These are phyloP conservation scores for Beauveria sp. DNA, from an alignment of 2,329 filamentous ascomycete species.

Conservation along the genomic window DNA sequence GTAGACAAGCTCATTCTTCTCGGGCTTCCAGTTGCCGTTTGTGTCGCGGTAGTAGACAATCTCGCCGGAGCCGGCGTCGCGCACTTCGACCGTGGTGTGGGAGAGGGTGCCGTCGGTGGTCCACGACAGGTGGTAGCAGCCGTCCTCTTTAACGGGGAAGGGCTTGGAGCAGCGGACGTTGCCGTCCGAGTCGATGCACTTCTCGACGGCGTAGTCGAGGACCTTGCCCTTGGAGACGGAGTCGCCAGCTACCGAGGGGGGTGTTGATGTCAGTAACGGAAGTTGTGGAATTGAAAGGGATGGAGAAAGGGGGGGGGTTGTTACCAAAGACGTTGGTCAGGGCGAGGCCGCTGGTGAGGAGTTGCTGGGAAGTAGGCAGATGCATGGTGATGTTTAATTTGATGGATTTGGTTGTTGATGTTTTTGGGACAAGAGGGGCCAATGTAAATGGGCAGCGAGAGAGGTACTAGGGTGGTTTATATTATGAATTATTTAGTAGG, in stretches of 20 bases:
- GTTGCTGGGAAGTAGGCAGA: constrained; percentile 11
- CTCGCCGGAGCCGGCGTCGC: constrained; percentile 29
- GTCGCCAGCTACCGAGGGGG: constrained; percentile 11
- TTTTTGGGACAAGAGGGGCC: background rate
- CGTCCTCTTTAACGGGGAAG: constrained; percentile 29
- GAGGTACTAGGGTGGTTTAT: background rate
- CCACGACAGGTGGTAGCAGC: constrained; percentile 35
- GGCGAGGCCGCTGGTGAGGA: constrained; percentile 9
- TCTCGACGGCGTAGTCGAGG: constrained; percentile 34
- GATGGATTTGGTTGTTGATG: background rate
- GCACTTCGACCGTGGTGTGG: constrained; percentile 31
- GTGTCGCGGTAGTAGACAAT: constrained; percentile 38
- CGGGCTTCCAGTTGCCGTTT: constrained; percentile 35
- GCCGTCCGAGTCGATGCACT: constrained; percentile 31
- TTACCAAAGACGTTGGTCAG: background rate
- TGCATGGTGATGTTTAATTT: constrained; percentile 12
- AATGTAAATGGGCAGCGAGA: background rate
- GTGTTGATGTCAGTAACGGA: background rate
- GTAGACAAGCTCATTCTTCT: constrained; percentile 37
- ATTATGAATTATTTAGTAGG: background rate
- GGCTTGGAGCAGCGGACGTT: constrained; percentile 32
- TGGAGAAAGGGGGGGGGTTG: background rate
- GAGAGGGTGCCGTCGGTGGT: constrained; percentile 28
- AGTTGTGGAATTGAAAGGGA: background rate
- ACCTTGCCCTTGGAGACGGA: constrained; percentile 26